Evolutionary conservation across 2,329 filamentous ascomycete genomes (phyloP), one percentile per base, ranked within the genome.

Genomic region (Zasmidium cellare): DNA sequence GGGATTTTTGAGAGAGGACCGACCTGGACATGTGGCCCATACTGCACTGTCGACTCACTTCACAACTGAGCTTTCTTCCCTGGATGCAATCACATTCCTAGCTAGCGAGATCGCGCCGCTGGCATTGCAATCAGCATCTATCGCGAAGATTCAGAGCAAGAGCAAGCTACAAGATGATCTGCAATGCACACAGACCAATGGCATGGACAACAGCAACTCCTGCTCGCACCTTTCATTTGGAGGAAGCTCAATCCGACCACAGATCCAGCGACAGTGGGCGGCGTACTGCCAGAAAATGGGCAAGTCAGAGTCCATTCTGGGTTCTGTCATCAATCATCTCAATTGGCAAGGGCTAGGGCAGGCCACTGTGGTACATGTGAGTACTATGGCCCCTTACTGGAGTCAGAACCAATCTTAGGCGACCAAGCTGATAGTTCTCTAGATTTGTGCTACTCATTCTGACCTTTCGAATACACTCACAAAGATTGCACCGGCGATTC

Each of bases 1-100:
- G 9, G 51, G 51, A 24, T 53, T 25, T 18, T 31, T 53, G 16
- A 35, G 46, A 14, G 51, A 53, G 22, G 35, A 23, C 11, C 18
- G 18, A 12, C 51, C 51, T 18, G 38, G 51, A 9, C 51, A 45
- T 20, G 45, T 53, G 18, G 51, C 51, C 3, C 51, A 53, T 12
- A 53, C 51, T 5, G 35, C 45, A 6, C 38, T 53, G 2, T 53
- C 51, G 6, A 44, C 12, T 3, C 25, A 23, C 19, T 53, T 45
- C 51, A 44, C 45, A 14, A 53, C 51, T 25, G 51, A 53, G 22
- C 38, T 46, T 22, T 46, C 51, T 18, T 23, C 25, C 7, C 31
- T 53, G 9, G 51, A 53, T 46, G 51, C 51, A 7, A 28, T 38
- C 35, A 53, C 45, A 20, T 46, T 53, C 20, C 38, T 53, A 19